Evolutionary conservation across 2,329 filamentous ascomycete genomes (phyloP).

Genomic region (Cytospora schulzeri): DNA sequence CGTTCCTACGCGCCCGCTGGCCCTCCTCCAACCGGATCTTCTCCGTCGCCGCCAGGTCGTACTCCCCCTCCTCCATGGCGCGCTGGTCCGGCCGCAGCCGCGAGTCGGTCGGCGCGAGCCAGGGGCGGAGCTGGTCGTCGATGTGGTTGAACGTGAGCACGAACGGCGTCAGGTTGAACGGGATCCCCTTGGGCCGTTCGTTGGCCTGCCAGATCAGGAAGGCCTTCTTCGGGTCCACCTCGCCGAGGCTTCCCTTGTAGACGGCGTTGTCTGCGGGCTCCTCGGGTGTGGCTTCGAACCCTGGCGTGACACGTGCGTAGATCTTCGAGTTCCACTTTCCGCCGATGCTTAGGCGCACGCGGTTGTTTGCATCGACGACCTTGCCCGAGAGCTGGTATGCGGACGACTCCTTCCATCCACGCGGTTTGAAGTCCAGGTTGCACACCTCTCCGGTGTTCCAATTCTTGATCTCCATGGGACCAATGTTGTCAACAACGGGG

Average conservation of each 20-base stretch:
- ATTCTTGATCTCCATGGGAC: slow-evolving; percentile 95
- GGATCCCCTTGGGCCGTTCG: slow-evolving; percentile 76
- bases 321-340: slow-evolving; percentile 98
- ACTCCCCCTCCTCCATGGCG: slow-evolving; percentile 98
- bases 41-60: slow-evolving; percentile 88
- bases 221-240: slow-evolving; percentile 68
- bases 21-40: slow-evolving; percentile 94
- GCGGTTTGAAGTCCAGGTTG: slow-evolving; percentile 86
- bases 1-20: slow-evolving; percentile 74
- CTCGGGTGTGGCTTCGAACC: slow-evolving; percentile 76
- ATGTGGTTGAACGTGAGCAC: slow-evolving; percentile 92
- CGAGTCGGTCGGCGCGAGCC: slow-evolving; percentile 90
- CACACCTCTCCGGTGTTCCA: slow-evolving; percentile 94
- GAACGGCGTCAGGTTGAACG: slow-evolving; percentile 95
- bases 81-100: slow-evolving; percentile 91
- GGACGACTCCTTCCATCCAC: slow-evolving; percentile 92
- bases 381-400: slow-evolving; percentile 89
- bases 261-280: slow-evolving; percentile 50
- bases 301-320: slow-evolving; percentile 89
- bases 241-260: slow-evolving; percentile 51
- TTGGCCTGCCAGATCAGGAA: slow-evolving; percentile 94
- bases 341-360: slow-evolving; percentile 84
- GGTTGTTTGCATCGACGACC: slow-evolving; percentile 76
- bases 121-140: slow-evolving; percentile 74
- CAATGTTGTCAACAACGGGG: slow-evolving; percentile 97